Evolutionary conservation across 1,284 basidiomycete genomes (phyloP).

Genomic region (Irpex sp.): DNA sequence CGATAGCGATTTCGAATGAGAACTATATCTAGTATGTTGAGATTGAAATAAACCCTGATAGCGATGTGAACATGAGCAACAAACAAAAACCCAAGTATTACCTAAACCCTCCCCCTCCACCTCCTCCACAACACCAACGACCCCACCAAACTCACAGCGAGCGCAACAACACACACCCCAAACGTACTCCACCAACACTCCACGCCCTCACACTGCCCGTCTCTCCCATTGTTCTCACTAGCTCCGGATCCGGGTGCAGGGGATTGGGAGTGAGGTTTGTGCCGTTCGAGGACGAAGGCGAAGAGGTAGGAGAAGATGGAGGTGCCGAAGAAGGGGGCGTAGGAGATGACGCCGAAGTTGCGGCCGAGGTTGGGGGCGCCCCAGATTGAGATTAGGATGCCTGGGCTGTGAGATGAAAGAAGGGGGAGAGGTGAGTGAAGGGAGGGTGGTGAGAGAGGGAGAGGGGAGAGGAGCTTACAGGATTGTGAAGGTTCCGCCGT

Average conservation of each 20-base stretch:
- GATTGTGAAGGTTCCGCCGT: slow-evolving; percentile 66
- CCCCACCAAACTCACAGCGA: slow-evolving; percentile 38
- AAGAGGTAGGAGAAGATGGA: slow-evolving; percentile 74
- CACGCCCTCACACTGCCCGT: slow-evolving; percentile 43
- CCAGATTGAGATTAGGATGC: slow-evolving; percentile 67
- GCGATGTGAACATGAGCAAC: neutral
- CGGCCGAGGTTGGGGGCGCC: slow-evolving; percentile 63
- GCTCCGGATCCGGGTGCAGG: too few species aligned
- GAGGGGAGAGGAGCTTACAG: slow-evolving; percentile 43
- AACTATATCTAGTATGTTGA: too few species aligned
- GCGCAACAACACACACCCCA: slow-evolving; percentile 41
- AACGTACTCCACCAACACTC: slow-evolving; percentile 68
- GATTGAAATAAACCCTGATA: neutral
- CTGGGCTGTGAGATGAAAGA: slow-evolving; percentile 44
- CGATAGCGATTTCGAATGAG: too few species aligned
- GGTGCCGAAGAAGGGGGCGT: slow-evolving; percentile 71
- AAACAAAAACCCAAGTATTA: too few species aligned
- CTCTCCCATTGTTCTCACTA: slow-evolving; percentile 18
- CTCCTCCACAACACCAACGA: slow-evolving; percentile 53
- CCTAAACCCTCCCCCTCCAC: slow-evolving; percentile 55
- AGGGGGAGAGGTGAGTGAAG: slow-evolving; percentile 1
- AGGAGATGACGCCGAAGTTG: slow-evolving; percentile 72
- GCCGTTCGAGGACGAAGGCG: slow-evolving; percentile 55
- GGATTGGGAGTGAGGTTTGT: slow-evolving; percentile 16
- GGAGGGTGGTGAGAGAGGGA: neutral